Evolutionary conservation across 768 basidiomycete genomes (phyloP).

Genomic region (Tylopilus rubrobrunneus): DNA sequence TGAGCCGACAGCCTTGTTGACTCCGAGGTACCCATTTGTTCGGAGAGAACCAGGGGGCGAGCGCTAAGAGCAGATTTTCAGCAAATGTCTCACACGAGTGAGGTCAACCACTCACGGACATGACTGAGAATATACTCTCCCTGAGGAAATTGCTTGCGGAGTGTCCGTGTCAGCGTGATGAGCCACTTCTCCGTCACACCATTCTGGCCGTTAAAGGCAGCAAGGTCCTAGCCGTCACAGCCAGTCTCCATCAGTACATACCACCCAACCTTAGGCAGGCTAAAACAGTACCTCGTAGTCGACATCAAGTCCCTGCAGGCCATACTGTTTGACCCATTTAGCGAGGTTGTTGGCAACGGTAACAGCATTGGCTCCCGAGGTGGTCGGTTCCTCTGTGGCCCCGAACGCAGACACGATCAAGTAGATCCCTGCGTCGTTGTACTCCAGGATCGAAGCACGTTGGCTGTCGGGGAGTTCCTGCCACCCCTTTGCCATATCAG

Average conservation of each 20-base stretch:
- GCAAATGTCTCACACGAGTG: too few relatives aligned
- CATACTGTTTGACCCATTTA: slow-evolving; percentile 41
- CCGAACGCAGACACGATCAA: slow-evolving; percentile 55
- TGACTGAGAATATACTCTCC: slow-evolving; percentile 31
- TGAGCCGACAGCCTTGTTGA: slow-evolving; percentile 36
- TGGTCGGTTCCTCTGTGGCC: slow-evolving; percentile 35
- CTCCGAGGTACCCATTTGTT: slow-evolving; percentile 35
- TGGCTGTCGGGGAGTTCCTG: slow-evolving; percentile 32
- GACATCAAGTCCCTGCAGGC: slow-evolving; percentile 48
- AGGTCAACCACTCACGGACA: slow-evolving; percentile 25
- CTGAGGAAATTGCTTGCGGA: slow-evolving; percentile 29
- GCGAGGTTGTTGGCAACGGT: slow-evolving; percentile 38
- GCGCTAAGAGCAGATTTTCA: slow-evolving; percentile 23
- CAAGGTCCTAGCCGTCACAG: slow-evolving; percentile 21
- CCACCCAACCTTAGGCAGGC: not conserved
- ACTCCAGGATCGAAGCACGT: slow-evolving; percentile 42
- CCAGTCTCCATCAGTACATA: not conserved
- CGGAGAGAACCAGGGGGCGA: slow-evolving; percentile 41
- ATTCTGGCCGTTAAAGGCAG: slow-evolving; percentile 34
- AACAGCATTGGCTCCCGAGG: slow-evolving; percentile 34
- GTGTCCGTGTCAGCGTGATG: slow-evolving; percentile 25
- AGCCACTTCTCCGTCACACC: slow-evolving; percentile 26
- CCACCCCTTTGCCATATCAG: slow-evolving; percentile 44
- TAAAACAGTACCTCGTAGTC: slow-evolving; percentile 41
- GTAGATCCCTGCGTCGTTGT: slow-evolving; percentile 50